phyloP scores from a whole-genome alignment of 331 rosid species.

The Erythrophleum ivorense region DNA sequence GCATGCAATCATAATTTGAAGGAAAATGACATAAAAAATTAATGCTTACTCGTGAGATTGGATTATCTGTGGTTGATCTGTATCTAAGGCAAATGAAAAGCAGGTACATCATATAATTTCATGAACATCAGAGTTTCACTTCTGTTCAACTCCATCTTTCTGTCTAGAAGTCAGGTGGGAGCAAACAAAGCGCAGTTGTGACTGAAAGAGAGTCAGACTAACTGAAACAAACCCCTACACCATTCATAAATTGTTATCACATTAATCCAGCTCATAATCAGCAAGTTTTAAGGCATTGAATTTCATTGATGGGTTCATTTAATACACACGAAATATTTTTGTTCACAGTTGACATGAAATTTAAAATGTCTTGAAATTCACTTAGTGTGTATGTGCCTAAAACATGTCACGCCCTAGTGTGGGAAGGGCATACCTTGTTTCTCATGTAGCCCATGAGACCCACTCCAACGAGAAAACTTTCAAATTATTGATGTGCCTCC shows the following conservation, averaged over 20 bases:
- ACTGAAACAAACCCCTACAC: constrained; percentile 94
- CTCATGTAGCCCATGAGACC: constrained; percentile 99
- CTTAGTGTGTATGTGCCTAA: neutral
- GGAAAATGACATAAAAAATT: neutral
- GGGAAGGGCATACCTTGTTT: constrained; percentile 71
- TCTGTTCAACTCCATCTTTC: constrained; percentile 77
- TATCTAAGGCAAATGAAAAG: constrained; percentile 71
- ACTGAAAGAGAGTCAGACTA: constrained; percentile 88
- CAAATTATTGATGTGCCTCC: constrained; percentile 84
- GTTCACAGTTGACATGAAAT: neutral
- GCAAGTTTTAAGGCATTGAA: neutral
- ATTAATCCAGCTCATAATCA: constrained; percentile 17
- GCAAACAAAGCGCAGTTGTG: constrained; percentile 90
- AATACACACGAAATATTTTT: neutral
- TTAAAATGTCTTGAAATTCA: neutral
- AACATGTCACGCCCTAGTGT: constrained; percentile 6
- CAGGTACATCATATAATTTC: constrained; percentile 82
- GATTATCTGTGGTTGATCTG: constrained; percentile 77
- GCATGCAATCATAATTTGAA: neutral
- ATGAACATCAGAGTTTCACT: constrained; percentile 79
- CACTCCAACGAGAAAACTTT: constrained; percentile 90
- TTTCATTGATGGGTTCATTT: neutral
- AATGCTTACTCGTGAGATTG: constrained; percentile 89
- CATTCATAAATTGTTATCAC: constrained; percentile 26
- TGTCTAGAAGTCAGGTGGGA: constrained; percentile 97